Base-by-base conservation (phyloP, 2,329 filamentous ascomycete species). In the Venturia asperata region DNA sequence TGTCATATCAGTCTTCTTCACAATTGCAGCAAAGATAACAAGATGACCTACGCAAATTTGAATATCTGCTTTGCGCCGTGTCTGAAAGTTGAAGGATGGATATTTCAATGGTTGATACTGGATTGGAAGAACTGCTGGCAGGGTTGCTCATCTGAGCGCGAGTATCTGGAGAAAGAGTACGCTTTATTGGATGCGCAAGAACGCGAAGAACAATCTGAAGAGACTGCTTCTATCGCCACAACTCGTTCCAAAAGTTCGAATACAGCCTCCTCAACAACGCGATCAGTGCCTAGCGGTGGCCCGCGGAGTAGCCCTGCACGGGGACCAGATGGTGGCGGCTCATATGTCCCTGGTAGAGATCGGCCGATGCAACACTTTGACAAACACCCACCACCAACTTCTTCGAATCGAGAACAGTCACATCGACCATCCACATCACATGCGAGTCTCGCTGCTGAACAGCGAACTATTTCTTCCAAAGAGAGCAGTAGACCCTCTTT, bases 71-170 rank as follows among this genome's bases (percentile, higher is more conserved):
- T 97, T 77, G 92, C 96, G 76, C 93, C 93, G 3, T 96, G 92
- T 76, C 91, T 97, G 85, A 96, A 93, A 77, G 94, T 97, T 66
- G 93, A 97, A 72, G 88, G 88, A 0, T 95, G 93, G 75, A 95
- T 91, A 75, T 97, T 97, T 82, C 91, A 92, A 71, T 97, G 96
- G 69, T 82, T 97, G 15, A 92, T 97, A 24, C 91, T 91, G 72
- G 89, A 97, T 74, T 97, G 93, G 93, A 87, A 92, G 70, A 88
- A 95, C 70, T 97, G 93, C 78, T 97, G 93, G 93, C 92, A 94
- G 75, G 93, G 93, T 10, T 97, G 93, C 79, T 92, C 88, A 80
- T 95, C 90, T 15, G 93, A 97, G 76, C 87, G 91, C 68, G 86
- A 86, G 69, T 93, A 84, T 72, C 87, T 92, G 43, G 85, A 90